Evolutionary conservation across 495 filamentous ascomycete genomes (phyloP), one percentile per base, ranked within the genome.

Genomic region (Haplographium delicatum): DNA sequence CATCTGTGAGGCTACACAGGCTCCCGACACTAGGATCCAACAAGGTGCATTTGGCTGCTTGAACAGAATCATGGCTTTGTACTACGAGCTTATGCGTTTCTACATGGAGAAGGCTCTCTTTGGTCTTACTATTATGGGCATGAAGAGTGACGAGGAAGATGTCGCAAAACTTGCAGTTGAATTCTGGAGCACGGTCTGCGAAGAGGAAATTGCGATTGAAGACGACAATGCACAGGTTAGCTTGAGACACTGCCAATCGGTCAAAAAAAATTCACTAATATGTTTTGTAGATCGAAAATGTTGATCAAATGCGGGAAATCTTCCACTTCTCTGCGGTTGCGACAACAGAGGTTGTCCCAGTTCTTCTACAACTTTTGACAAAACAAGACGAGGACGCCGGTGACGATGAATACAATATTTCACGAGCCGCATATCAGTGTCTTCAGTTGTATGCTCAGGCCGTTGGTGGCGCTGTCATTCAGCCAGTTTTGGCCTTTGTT

Each of bases 91-190:
- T 73, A 98, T 98, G 93, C 81, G 89, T 60, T 97, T 95, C 72
- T 98, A 98, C 74, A 98, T 98, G 93, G 94, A 98, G 79, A 97
- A 96, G 79, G 93, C 93, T 38, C 75, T 98, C 30, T 98, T 97
- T 66, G 93, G 94, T 38, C 77, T 98, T 11, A 98, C 94, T n/a
- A 94, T 97, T 51, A 82, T 95, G 72, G 94, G 93, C 49, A 98
- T 98, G 94, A 95, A 93, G 76, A 91, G 82, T 66, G 85, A 88
- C 8, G 93, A 98, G 59, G 93, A 98, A 66, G 93, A 97, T 68
- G 94, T 97, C 31, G 84, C 94, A 34, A 98, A 98, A 76, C 79
- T 98, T 23, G 93, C 93, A 20, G 88, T 98, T 54, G 93, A 98
- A 62, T 98, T 98, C 74, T 98, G 93, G 93, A 96, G 93, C 72